phyloP scores from a whole-genome alignment of 805 yeast species.

The Yarrowia yakushimensis region DNA sequence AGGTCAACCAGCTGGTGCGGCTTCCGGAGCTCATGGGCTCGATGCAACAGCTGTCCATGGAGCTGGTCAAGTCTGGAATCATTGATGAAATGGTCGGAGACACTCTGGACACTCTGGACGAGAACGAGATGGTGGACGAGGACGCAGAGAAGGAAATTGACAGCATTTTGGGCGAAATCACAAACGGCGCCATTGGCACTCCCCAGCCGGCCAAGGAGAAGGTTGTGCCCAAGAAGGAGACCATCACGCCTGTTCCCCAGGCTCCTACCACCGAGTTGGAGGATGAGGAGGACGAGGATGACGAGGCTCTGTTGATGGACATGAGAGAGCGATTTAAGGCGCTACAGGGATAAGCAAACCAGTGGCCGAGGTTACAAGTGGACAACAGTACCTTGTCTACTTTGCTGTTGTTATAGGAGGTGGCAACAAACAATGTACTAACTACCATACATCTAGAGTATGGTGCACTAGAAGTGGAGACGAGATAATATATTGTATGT shows the following conservation, averaged over 20 bases:
- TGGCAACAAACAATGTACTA: not conserved
- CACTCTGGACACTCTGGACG: constrained; percentile 66
- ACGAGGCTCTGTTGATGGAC: constrained; percentile 68
- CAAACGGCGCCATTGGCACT: constrained; percentile 55
- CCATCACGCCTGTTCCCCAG: constrained; percentile 29
- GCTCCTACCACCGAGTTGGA: constrained; percentile 28
- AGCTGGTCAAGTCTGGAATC: constrained; percentile 62
- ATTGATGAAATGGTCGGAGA: constrained; percentile 96
- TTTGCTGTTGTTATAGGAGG: not conserved
- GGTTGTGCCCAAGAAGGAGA: constrained; percentile 31
- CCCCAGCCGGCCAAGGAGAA: constrained; percentile 42
- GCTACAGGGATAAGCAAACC: constrained; percentile 52
- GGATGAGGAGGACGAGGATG: constrained; percentile 56
- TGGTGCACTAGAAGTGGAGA: not conserved
- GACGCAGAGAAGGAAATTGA: constrained; percentile 43
- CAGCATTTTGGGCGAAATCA: constrained; percentile 40
- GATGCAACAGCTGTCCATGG: constrained; percentile 82
- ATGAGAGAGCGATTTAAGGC: constrained; percentile 90
- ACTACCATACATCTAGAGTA: not conserved
- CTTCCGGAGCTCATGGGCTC: constrained; percentile 77
- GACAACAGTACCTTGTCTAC: not conserved
- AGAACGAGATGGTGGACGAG: constrained; percentile 52
- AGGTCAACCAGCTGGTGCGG: constrained; percentile 72
- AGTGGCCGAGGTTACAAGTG: not conserved
- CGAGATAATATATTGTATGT: not conserved